Base-by-base conservation (phyloP, 2,329 filamentous ascomycete genomes). In the Calonectria honghensis region DNA sequence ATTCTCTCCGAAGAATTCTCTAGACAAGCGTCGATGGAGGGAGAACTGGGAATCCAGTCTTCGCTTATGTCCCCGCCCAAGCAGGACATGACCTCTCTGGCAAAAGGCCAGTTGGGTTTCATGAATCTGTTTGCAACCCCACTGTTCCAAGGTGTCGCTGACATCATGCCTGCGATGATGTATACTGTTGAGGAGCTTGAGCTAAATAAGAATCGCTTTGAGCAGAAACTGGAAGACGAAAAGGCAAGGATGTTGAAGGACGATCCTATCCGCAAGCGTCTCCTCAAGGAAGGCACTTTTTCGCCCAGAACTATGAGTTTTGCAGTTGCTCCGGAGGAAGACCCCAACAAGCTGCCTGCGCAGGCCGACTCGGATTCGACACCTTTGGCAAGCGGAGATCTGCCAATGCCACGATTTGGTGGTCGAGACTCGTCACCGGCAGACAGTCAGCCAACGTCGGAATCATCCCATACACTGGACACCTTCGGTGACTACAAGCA, bases 1-100 rank as follows among this genome's bases (percentile, higher is more conserved):
- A 96, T 98, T 61, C 89, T 99, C n/a, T 96, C 97, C 20, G 95
- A 98, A 76, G 97, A 99, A 83, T 98, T 98, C 81, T 94, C 96
- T 48, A 93, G 97, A 66, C 97, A 99, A 86, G 95, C 95, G 1
- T 91, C 93, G 18, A 98, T 98, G 94, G 97, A 99, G 85, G 89
- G 90, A 72, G 95, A 98, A 81, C 90, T 98, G 29, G 92, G 94
- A 24, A 97, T 99, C 82, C 92, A 94, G 61, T 96, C 96, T 0
- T 96, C 96, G 37, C 90, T 99, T 4, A 95, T 98, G 80, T 93
- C 96, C 1, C 93, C 94, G 4, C 95, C 97, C 51, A 93, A 95
- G 73, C 95, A 96, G 79, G 96, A 98, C 80, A 89, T 94, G 39
- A 88, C 95, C 75, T 96, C 96, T 70, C 89, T 98, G 68, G 94